Base-by-base conservation (phyloP, 2,329 filamentous ascomycete genomes). In the Nigrospora oryzae region DNA sequence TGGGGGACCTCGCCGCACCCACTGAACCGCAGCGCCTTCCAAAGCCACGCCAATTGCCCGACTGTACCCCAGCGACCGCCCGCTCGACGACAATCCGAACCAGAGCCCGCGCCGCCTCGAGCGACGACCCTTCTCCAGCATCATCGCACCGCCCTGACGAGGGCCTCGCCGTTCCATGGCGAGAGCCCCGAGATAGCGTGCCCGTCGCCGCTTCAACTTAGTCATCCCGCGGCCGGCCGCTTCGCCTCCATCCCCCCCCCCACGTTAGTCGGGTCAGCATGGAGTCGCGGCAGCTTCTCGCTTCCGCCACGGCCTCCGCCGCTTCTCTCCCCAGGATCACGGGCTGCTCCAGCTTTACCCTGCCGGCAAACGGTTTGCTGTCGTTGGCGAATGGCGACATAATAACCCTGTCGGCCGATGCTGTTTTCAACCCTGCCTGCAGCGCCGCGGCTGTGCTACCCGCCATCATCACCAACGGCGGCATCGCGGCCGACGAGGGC, bases 361-460 rank as follows among this genome's bases (percentile, higher is more conserved):
- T 75, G 31, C 68, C 71, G 4, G 64, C 65, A 43, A 63, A 63
- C 46, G 72, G 69, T 43, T 57, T 74, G 40, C 57, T 77, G 51
- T 69, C 74, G 47, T 59, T 84, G 46, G 64, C 66, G 44, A 67
- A 71, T 51, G 71, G 70, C 52, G 69, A 75, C 45, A 68, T 74
- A 51, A 69, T 84, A 55, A 82, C 75, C 38, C 71, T 87, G 53
- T 71, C 74, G 40, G 65, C 72, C 47, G 69, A 77, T 49, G 77
- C 77, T 53, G 63, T 82, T 50, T 86, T 81, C 63, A 73, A 71
- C 32, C 78, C 79, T 11, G 62, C 68, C 44, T 84, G 81, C 61
- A 69, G 80, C 61, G 69, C 69, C 28, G 64, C 68, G 15, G 61
- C 64, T 42, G 51, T 40, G 23, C n/a, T 54, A n/a, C 50, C 62